Evolutionary conservation across 2,329 filamentous ascomycete species (phyloP), one percentile per base, ranked within the genome.

Genomic region (Volutella citrinella): DNA sequence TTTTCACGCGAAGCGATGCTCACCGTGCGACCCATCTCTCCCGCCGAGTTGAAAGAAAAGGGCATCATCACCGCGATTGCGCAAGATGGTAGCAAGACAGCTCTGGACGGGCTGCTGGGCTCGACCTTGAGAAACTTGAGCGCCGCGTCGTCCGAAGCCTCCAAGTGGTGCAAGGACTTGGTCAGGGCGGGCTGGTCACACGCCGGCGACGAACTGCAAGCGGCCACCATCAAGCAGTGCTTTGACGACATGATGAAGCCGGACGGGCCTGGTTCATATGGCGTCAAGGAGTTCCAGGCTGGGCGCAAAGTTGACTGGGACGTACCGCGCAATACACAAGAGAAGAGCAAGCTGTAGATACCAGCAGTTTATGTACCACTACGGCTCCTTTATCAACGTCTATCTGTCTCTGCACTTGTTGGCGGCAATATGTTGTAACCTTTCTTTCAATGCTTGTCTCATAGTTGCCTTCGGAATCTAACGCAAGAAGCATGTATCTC

Each of bases 1-100:
- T 60, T 67, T 31, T 38, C 59, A 2, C 39, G 63, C 7, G 56
- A 62, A 37, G 60, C 60, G 1, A 64, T 68, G 54, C 45, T 68
- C 3, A 57, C 57, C 6, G 58, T 54, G 3, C 50, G 61, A 10
- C 30, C 50, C 1, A 44, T 68, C 5, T 29, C 38, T 1, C 37
- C 53, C 1, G 19, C 23, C 4, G 58, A 64, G 32, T 34, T 65
- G 19, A 33, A 34, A 13, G 16, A 16, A 3, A 31, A 21, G 9
- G 38, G 38, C 3, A 26, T 34, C 16, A 19, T 34, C 4, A 22
- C 49, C 0, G 53, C 55, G 1, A 27, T 53, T 1, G 45, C 62
- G 3, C 32, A 43, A 7, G 28, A 34, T 10, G 9, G 21, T 5
- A 17, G 31, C 10, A 10, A 32, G 9, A n/a, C n/a, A n/a, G n/a